Evolutionary conservation across 1,139 yeast genomes (phyloP).

Genomic region (Blastobotrys arbuscula): DNA sequence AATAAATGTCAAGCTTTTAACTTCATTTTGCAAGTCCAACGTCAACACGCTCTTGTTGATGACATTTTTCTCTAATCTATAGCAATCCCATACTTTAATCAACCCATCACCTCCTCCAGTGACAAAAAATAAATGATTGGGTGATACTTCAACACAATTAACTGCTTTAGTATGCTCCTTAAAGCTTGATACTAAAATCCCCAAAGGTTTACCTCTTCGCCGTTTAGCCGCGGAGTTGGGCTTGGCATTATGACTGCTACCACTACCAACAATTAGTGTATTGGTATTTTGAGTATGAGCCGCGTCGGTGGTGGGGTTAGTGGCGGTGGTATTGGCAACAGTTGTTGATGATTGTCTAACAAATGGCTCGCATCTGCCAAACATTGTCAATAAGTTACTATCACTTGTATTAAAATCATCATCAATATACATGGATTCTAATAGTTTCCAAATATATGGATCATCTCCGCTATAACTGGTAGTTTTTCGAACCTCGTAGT

Average conservation of each 20-base stretch:
- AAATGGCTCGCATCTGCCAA: not conserved
- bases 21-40: constrained; percentile 23
- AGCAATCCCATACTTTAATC: constrained; percentile 73
- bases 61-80: constrained; percentile 58
- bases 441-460: constrained; percentile 54
- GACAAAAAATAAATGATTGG: constrained; percentile 61
- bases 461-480: constrained; percentile 47
- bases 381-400: not conserved
- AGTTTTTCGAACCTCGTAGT: not conserved
- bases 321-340: too few species aligned
- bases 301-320: not conserved
- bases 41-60: constrained; percentile 50
- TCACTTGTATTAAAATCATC: not conserved
- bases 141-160: constrained; percentile 49
- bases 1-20: constrained; percentile 42
- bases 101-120: constrained; percentile 75
- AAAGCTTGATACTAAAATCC: constrained; percentile 54
- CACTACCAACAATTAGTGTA: not conserved
- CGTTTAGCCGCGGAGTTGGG: constrained; percentile 9
- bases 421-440: constrained; percentile 45
- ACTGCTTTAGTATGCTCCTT: constrained; percentile 51
- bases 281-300: not conserved
- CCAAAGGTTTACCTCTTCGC: constrained; percentile 34
- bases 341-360: not conserved
- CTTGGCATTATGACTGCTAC: not conserved